Evolutionary conservation across 805 yeast species (phyloP).

Genomic region (Candida jianshihensis): DNA sequence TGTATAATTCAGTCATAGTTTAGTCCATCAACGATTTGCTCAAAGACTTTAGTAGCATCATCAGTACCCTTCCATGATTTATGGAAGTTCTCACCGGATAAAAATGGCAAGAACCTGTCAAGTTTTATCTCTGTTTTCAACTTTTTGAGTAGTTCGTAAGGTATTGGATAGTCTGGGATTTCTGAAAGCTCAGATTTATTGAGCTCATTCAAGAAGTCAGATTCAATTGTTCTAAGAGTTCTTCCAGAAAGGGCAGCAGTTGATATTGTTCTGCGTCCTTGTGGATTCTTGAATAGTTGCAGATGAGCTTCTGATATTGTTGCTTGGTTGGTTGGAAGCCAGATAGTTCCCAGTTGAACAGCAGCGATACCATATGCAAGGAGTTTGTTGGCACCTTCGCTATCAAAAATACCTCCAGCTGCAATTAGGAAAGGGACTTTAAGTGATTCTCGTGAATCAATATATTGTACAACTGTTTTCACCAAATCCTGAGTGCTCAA

Average conservation of each 20-base stretch:
- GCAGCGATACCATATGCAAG: conserved; percentile 40
- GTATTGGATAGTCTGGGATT: conserved; percentile 21
- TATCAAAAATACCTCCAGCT: conserved; percentile 46
- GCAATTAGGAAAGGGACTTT: conserved; percentile 31
- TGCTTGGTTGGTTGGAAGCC: conserved; percentile 24
- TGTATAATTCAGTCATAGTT: background rate
- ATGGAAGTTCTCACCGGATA: conserved; percentile 14
- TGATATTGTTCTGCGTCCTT: conserved; percentile 23
- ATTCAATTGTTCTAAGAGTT: conserved; percentile 16
- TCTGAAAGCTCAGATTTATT: background rate
- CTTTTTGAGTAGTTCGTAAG: conserved; percentile 19
- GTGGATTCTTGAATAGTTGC: conserved; percentile 9
- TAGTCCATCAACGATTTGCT: conserved; percentile 3
- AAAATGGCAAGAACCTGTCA: conserved; percentile 5
- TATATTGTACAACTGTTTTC: conserved; percentile 15
- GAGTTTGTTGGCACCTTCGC: conserved; percentile 24
- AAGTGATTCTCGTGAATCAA: conserved; percentile 2
- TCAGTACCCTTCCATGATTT: conserved; percentile 14
- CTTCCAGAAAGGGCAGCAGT: conserved; percentile 19
- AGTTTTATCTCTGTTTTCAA: conserved; percentile 3
- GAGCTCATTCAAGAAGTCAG: conserved; percentile 19
- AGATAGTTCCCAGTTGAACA: conserved; percentile 50
- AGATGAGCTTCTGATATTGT: conserved; percentile 14
- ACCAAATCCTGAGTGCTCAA: conserved; percentile 29
- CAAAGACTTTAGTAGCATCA: conserved; percentile 10